A percentile compares a stretch with the other conserved stretches of the same genome.
Evolutionary conservation across 305 asterid genomes (phyloP).

Genomic region (Fraxinus floribunda): DNA sequence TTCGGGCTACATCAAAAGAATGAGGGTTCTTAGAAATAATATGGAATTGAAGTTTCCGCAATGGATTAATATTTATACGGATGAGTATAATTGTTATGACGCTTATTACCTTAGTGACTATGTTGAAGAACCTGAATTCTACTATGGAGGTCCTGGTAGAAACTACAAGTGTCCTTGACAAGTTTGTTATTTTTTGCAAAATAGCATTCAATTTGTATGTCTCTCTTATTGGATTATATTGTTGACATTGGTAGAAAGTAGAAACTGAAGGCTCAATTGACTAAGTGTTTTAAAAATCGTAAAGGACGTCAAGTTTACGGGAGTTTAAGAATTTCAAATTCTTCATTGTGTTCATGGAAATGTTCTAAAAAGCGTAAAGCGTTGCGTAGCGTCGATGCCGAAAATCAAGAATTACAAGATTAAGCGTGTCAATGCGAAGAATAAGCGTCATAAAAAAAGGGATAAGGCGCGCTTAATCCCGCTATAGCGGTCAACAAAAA

Average conservation of each 20-base stretch:
- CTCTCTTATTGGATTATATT: not conserved
- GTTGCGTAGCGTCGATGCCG: too few species aligned
- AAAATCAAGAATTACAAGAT: too few species aligned
- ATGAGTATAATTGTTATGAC: constrained; percentile 59
- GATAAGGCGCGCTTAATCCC: too few species aligned
- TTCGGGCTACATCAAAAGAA: constrained; percentile 47
- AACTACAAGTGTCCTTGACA: constrained; percentile 42
- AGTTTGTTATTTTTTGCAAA: not conserved
- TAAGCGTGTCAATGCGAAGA: too few species aligned
- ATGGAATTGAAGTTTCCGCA: constrained; percentile 32
- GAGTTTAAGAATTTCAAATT: too few species aligned
- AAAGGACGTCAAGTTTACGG: too few species aligned
- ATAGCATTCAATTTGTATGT: not conserved
- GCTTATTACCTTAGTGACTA: constrained; percentile 35
- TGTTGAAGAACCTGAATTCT: constrained; percentile 67
- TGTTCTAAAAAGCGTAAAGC: too few species aligned
- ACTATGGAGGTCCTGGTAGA: constrained; percentile 75
- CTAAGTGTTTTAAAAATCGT: not conserved
- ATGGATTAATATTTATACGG: constrained; percentile 34
- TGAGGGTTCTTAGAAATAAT: constrained; percentile 45
- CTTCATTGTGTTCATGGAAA: too few species aligned
- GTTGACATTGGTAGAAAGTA: not conserved
- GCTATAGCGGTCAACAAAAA: too few species aligned
- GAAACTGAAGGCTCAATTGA: not conserved
- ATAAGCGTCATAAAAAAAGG: too few species aligned